phyloP scores from a whole-genome alignment of 108 stramenopile genomes.

The Epithemia pelagica region DNA sequence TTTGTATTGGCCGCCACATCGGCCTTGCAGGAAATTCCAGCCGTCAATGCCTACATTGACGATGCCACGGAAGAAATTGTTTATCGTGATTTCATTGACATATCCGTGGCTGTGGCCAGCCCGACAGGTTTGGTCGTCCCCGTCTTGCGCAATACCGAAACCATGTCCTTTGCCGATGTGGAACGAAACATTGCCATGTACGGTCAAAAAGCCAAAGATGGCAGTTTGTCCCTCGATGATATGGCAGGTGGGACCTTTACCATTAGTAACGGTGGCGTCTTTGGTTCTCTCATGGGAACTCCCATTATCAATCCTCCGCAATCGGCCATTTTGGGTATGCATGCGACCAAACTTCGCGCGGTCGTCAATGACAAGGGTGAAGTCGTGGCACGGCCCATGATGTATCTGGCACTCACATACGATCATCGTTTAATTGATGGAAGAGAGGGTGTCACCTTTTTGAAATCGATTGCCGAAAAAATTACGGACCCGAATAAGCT shows the following conservation, averaged over 20 bases:
- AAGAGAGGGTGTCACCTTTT: slow-evolving; percentile 98
- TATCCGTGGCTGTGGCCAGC: slow-evolving; percentile 95
- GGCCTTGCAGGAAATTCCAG: slow-evolving; percentile 92
- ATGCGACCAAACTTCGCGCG: slow-evolving; percentile 98
- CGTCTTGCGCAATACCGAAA: slow-evolving; percentile 94
- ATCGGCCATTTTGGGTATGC: slow-evolving; percentile 99
- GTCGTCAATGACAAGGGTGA: slow-evolving; percentile 94
- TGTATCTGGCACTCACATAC: slow-evolving; percentile 99
- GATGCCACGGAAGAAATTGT: slow-evolving; percentile 97
- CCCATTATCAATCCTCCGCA: slow-evolving; percentile 99
- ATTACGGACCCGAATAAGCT: slow-evolving; percentile 92
- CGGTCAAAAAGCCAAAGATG: slow-evolving; percentile 90
- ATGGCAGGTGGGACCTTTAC: slow-evolving; percentile 99
- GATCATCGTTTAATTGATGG: slow-evolving; percentile 99
- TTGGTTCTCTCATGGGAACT: slow-evolving; percentile 97
- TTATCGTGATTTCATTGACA: slow-evolving; percentile 95
- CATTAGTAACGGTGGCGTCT: slow-evolving; percentile 99
- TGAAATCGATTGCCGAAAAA: slow-evolving; percentile 96
- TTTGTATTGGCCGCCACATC: slow-evolving; percentile 96
- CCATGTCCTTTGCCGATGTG: slow-evolving; percentile 96
- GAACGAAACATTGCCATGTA: slow-evolving; percentile 94
- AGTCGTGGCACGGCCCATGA: slow-evolving; percentile 98
- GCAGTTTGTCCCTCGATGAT: slow-evolving; percentile 91
- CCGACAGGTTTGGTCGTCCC: slow-evolving; percentile 97
- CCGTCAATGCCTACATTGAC: slow-evolving; percentile 98